Evolutionary conservation across 2,329 filamentous ascomycete genomes (phyloP).

Genomic region (Colletotrichum theobromicola): DNA sequence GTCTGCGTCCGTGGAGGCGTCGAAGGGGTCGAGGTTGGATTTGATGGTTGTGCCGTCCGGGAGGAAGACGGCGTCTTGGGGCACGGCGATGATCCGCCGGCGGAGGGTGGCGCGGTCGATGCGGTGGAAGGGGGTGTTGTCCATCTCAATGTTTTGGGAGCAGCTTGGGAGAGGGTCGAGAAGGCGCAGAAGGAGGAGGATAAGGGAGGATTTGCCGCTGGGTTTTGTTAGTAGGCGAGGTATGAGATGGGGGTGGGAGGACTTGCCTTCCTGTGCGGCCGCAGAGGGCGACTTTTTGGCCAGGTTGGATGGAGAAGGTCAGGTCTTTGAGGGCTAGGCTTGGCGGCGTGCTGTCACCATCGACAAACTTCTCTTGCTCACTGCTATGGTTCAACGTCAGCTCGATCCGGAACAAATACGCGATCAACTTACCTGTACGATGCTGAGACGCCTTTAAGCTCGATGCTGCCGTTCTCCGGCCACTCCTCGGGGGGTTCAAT

Average conservation of each 20-base stretch:
- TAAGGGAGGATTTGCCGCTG: slow-evolving; percentile 40
- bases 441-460: slow-evolving; percentile 23
- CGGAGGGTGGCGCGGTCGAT: slow-evolving; percentile 44
- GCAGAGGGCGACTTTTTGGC: slow-evolving; percentile 28
- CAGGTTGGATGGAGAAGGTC: slow-evolving; percentile 11
- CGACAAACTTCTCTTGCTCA: neutral
- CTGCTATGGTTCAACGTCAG: neutral
- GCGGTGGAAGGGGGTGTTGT: slow-evolving; percentile 36
- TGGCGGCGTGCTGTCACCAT: neutral
- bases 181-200: slow-evolving; percentile 37
- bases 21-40: slow-evolving; percentile 41
- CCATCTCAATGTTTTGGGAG: slow-evolving; percentile 37
- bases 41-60: slow-evolving; percentile 39
- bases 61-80: slow-evolving; percentile 53
- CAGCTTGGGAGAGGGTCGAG: slow-evolving; percentile 32
- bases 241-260: accelerated
- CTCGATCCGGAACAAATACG: accelerated
- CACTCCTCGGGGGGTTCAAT: slow-evolving; percentile 13
- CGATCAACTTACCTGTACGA: neutral
- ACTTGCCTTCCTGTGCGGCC: slow-evolving; percentile 28
- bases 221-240: neutral
- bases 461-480: slow-evolving; percentile 22
- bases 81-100: slow-evolving; percentile 47
- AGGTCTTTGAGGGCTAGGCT: slow-evolving; percentile 16
- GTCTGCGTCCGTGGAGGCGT: slow-evolving; percentile 26